phyloP scores from a whole-genome alignment of 2,329 filamentous ascomycete genomes.

The Ophiocordyceps camponoti-rufipedis region DNA sequence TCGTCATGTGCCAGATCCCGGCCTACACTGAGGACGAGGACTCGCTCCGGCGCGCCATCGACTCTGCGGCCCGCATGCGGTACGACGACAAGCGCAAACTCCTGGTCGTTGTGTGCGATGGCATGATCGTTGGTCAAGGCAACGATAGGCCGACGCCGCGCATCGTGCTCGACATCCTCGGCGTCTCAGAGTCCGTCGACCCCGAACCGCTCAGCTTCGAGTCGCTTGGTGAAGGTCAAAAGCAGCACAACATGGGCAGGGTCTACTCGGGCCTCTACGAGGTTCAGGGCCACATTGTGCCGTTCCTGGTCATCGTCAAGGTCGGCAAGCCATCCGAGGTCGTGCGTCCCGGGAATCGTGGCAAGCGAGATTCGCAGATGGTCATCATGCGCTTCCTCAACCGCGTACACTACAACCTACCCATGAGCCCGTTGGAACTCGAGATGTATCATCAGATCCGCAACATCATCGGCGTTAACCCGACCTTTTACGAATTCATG shows the following conservation, averaged over 20 bases:
- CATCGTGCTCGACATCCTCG: constrained; percentile 92
- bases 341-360: constrained; percentile 85
- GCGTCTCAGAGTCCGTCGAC: constrained; percentile 82
- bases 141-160: constrained; percentile 91
- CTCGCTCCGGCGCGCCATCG: constrained; percentile 86
- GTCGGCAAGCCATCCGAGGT: constrained; percentile 96
- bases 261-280: constrained; percentile 96
- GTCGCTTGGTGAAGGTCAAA: constrained; percentile 82
- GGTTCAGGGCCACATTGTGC: constrained; percentile 93
- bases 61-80: constrained; percentile 84
- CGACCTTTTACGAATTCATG: constrained; percentile 94
- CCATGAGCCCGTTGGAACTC: constrained; percentile 91
- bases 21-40: constrained; percentile 98
- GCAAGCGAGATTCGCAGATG: constrained; percentile 99
- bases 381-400: constrained; percentile 98
- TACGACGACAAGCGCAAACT: constrained; percentile 98
- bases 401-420: constrained; percentile 89
- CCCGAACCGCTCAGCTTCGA: constrained; percentile 95
- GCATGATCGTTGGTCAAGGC: constrained; percentile 98
- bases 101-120: constrained; percentile 80
- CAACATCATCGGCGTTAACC: constrained; percentile 97
- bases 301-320: constrained; percentile 93
- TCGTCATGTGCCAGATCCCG: constrained; percentile 92
- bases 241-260: constrained; percentile 99
- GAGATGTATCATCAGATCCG: constrained; percentile 98